Evolutionary conservation across 176 grass and related monocot genomes (phyloP).

Genomic region (Oryza rufipogon): DNA sequence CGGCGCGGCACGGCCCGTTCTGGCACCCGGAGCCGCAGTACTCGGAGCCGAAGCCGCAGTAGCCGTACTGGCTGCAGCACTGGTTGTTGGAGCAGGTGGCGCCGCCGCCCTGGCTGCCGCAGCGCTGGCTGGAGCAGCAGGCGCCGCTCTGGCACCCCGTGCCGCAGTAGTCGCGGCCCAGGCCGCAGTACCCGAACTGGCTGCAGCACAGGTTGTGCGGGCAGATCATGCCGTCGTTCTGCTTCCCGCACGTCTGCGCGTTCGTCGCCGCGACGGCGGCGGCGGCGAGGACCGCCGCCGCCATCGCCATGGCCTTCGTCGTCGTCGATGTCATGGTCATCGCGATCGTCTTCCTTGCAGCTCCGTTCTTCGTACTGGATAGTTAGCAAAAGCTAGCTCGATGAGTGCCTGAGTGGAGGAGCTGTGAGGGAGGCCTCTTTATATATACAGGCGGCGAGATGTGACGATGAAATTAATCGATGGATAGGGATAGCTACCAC

Average conservation of each 20-base stretch:
- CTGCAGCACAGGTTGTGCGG: not conserved
- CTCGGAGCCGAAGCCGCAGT: not conserved
- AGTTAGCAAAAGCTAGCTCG: too few species aligned
- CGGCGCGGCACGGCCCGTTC: not conserved
- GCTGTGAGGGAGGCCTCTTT: not conserved
- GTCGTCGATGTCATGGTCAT: not conserved
- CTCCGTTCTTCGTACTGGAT: too few species aligned
- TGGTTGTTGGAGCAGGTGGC: not conserved
- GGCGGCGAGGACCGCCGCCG: too few species aligned
- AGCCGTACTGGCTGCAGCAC: slow-evolving; percentile 14
- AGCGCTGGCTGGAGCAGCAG: not conserved
- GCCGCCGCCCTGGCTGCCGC: not conserved
- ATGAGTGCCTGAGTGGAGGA: not conserved
- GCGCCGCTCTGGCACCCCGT: not conserved
- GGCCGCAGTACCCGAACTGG: not conserved
- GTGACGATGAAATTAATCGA: too few species aligned
- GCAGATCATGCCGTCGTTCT: not conserved
- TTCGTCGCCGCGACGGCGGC: too few species aligned
- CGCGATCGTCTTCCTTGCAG: too few species aligned
- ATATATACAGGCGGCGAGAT: not conserved
- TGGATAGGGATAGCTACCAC: too few species aligned
- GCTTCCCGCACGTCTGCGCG: not conserved
- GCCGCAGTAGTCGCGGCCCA: not conserved
- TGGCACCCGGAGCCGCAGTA: not conserved
- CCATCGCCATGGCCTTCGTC: not conserved